These are phyloP conservation scores for Ophiostoma pallidulum DNA, from an alignment of 2,329 filamentous ascomycete species.

Conservation along the genomic window DNA sequence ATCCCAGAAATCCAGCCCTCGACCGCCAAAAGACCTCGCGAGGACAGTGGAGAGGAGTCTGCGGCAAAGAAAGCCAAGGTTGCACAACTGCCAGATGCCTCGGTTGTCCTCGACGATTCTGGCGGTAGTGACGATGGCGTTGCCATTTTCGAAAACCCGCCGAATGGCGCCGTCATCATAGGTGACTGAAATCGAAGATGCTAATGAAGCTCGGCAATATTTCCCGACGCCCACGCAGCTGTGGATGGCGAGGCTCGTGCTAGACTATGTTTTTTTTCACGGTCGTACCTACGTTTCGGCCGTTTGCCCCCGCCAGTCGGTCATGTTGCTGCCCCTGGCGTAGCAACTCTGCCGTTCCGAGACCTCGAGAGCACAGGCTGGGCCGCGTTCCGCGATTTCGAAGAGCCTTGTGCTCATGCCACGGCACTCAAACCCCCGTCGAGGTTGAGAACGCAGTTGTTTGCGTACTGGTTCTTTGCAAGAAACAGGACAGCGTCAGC, in stretches of 20 bases:
- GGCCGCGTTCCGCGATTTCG: too few relatives aligned
- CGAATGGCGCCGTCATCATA: conserved; percentile 57
- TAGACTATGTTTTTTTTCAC: too few relatives aligned
- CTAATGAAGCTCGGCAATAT: too few relatives aligned
- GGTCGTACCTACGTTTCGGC: too few relatives aligned
- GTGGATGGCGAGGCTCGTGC: too few relatives aligned
- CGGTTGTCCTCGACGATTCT: neutral
- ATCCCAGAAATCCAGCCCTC: conserved; percentile 17
- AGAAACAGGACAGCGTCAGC: conserved; percentile 77
- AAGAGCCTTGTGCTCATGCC: conserved; percentile 32
- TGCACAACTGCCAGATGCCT: conserved; percentile 1
- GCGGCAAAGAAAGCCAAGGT: conserved; percentile 41
- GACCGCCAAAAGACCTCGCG: conserved; percentile 37
- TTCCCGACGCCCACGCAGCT: neutral
- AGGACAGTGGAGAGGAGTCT: conserved; percentile 31
- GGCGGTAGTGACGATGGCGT: neutral
- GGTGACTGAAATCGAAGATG: too few relatives aligned
- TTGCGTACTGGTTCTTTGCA: conserved; percentile 68
- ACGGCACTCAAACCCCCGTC: conserved; percentile 72
- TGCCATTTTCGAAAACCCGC: conserved; percentile 38
- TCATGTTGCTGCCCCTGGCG: neutral
- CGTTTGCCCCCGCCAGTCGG: too few relatives aligned
- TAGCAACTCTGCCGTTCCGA: neutral
- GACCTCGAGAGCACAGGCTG: too few relatives aligned
- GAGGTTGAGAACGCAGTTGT: conserved; percentile 77